Evolutionary conservation across 768 basidiomycete species (phyloP).

Genomic region (Mycena sanguinolenta): DNA sequence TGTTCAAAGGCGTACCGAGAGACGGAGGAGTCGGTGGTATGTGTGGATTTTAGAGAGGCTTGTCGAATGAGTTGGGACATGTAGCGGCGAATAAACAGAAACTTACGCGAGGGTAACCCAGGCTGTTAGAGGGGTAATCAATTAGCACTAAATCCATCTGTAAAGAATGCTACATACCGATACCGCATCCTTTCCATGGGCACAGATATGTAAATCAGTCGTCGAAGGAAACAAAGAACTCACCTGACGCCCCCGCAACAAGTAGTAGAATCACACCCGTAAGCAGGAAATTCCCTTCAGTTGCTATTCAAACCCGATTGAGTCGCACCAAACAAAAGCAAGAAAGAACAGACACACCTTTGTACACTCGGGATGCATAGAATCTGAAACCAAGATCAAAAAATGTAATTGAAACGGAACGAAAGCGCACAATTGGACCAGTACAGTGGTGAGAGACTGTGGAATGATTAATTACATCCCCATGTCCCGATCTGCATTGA

Average conservation of each 20-base stretch:
- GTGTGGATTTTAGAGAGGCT: slow-evolving; percentile 41
- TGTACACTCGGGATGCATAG: slow-evolving; percentile 63
- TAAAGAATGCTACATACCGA: slow-evolving; percentile 41
- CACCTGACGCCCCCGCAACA: slow-evolving; percentile 48
- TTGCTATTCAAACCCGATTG: slow-evolving; percentile 45
- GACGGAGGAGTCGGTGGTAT: slow-evolving; percentile 49
- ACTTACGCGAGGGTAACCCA: slow-evolving; percentile 58
- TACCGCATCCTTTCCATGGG: slow-evolving; percentile 41
- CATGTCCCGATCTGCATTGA: neutral
- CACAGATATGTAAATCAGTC: neutral
- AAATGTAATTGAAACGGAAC: neutral
- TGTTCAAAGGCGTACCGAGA: slow-evolving; percentile 45
- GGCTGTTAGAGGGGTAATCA: slow-evolving; percentile 39
- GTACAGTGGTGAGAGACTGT: slow-evolving; percentile 59
- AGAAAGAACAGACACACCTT: slow-evolving; percentile 45
- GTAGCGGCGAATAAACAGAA: neutral
- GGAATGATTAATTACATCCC: slow-evolving; percentile 28
- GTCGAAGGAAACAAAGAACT: neutral
- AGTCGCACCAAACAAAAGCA: neutral
- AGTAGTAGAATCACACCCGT: slow-evolving; percentile 48
- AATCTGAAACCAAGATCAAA: slow-evolving; percentile 49
- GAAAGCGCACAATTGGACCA: slow-evolving; percentile 63
- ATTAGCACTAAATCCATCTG: neutral
- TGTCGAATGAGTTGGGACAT: neutral
- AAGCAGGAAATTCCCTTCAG: slow-evolving; percentile 53